Evolutionary conservation across 75 land plant genomes (phyloP), one percentile per base, ranked within the genome.

Genomic region (Adiantum capillusveneris): DNA sequence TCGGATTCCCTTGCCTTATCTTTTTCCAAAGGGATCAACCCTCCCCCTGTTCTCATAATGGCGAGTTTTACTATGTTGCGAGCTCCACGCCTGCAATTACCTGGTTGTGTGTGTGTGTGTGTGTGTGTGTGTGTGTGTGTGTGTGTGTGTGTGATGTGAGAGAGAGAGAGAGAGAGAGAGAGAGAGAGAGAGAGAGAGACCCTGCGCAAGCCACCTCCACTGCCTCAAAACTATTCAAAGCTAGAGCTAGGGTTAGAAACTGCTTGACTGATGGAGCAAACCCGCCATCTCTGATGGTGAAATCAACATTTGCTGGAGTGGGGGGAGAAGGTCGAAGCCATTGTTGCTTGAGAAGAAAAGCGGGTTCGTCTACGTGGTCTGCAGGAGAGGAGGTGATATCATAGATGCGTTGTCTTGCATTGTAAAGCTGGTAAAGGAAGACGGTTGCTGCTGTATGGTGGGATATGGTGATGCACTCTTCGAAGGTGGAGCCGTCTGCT

Each of bases 271-370:
- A 42, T 28, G 25, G 31, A 18, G 0, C 48, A 29, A 52, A 12
- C 13, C 64, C 41, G 24, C 50, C 64, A 6, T 61, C 50, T 46
- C 27, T 52, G n/a, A 68, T 20, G 21, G 71, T 53, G 22, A 14
- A 2, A 31, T 68, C 71, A 24, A 68, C 71, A 28, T 68, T 44
- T 1, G 54, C 19, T 29, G 60, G 71, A 1, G 58, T 51, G 1
- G 71, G 71, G 3, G 71, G 64, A 1, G 61, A 53, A 25, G 71
- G 71, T 12, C 60, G 64, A 64, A 55, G 60, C 27, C 57, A 19
- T 18, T 60, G 39, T 19, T 68, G 49, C 57, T 48, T 36, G 1
- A 50, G 64, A 17, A 56, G 41, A 25, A 41, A 29, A 1, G 39
- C 44, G 29, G 60, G 64, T 25, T 60, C 70, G 31, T 19, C 44